Evolutionary conservation across 2,329 filamentous ascomycete species (phyloP).

Genomic region (Fusarium sp.): DNA sequence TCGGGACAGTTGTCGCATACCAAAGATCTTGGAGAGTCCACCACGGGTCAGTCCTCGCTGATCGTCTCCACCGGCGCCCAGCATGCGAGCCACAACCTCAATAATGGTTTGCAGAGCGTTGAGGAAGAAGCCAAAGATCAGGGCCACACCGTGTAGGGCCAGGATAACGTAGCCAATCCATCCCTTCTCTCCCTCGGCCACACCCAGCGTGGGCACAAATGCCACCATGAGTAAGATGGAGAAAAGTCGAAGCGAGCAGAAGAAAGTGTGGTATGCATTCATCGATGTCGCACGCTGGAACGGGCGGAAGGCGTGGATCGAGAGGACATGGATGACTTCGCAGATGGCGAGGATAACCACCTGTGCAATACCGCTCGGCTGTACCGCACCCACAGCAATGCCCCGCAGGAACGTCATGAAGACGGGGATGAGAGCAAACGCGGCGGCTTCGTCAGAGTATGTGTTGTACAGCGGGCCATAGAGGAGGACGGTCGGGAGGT

Average conservation of each 20-base stretch:
- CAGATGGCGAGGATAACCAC: slow-evolving; percentile 92
- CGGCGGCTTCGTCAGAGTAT: slow-evolving; percentile 91
- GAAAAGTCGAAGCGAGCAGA: slow-evolving; percentile 80
- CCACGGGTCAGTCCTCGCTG: slow-evolving; percentile 78
- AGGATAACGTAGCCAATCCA: slow-evolving; percentile 97
- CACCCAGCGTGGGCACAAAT: slow-evolving; percentile 85
- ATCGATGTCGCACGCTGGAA: slow-evolving; percentile 94
- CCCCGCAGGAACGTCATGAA: slow-evolving; percentile 87
- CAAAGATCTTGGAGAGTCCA: slow-evolving; percentile 90
- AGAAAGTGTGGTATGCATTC: slow-evolving; percentile 94
- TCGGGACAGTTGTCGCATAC: slow-evolving; percentile 87
- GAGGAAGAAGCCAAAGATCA: slow-evolving; percentile 93
- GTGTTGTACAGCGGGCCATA: slow-evolving; percentile 98
- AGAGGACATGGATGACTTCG: slow-evolving; percentile 90
- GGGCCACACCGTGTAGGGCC: slow-evolving; percentile 83
- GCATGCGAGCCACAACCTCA: slow-evolving; percentile 85
- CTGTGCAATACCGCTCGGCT: slow-evolving; percentile 92
- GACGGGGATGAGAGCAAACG: slow-evolving; percentile 89
- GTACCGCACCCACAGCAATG: slow-evolving; percentile 91
- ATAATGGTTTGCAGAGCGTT: slow-evolving; percentile 92
- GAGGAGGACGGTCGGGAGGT: slow-evolving; percentile 86
- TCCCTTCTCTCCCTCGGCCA: slow-evolving; percentile 83
- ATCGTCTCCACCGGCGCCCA: slow-evolving; percentile 85
- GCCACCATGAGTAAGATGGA: slow-evolving; percentile 82
- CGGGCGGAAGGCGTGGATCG: slow-evolving; percentile 88